Evolutionary conservation across 2,329 filamentous ascomycete species (phyloP), one percentile per base, ranked within the genome.

Genomic region (Penicillium sp.): DNA sequence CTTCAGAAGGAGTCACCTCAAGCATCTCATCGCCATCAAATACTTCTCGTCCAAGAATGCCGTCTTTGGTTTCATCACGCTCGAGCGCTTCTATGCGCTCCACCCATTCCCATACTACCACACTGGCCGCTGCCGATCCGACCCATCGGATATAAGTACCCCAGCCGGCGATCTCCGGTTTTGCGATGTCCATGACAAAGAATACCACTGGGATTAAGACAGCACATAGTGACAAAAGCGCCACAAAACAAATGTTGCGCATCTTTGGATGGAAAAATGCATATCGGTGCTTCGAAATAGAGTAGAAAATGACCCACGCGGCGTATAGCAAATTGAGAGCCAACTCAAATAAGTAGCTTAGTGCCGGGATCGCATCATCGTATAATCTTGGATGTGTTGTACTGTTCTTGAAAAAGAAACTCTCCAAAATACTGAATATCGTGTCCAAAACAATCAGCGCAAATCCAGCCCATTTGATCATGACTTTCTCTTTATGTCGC

Each of bases 91-190:
- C 93, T 49, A 97, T 97, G 26, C 93, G 85, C 75, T 97, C 93
- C 3, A 97, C 93, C 93, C 93, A 97, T 75, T 97, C 93, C 93
- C 93, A 97, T 2, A 97, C 93, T 23, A 96, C 91, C n/a, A 96
- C 93, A 75, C 92, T 96, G 27, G 93, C 93, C 1, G 92, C 92
- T 0, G 93, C 92, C 1, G 92, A 92, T 48, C 93, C 93, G n/a
- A 96, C 93, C 93, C 93, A 97, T 68, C 92, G 83, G 46, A 96
- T 93, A 70, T 96, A 97, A 69, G 96, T 93, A 70, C 93, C 93
- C 93, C 93, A 97, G 9, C 90, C 91, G 39, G 91, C 91, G 60
- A 96, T 88, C 60, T 91, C 87, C 26, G 91, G 89, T 67, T 93
- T 88, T 9, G 89, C 88, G 49, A 97, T 92, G 71, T 97, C 93